Percentiles rank a stretch among this genome's conserved stretches.
Conservation (phyloP, 2,329 filamentous ascomycete species). For the Leptographium galeiforme region DNA sequence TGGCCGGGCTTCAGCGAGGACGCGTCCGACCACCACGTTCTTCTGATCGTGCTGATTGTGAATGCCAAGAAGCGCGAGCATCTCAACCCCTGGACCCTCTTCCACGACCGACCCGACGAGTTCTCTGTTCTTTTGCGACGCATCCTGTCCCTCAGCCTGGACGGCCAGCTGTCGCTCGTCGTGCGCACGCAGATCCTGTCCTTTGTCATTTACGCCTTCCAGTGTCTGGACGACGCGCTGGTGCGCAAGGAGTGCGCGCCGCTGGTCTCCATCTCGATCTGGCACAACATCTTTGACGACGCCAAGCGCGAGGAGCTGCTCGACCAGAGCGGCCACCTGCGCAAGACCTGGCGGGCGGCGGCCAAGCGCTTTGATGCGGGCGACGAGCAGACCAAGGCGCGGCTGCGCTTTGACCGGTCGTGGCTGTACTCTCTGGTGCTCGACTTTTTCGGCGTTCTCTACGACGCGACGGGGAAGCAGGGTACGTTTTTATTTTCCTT, state of each 20-base stretch:
- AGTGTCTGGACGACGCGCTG: slow-evolving; percentile 77
- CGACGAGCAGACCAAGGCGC: slow-evolving; percentile 65
- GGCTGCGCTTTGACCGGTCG: slow-evolving; percentile 77
- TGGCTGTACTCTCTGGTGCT: slow-evolving; percentile 83
- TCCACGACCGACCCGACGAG: slow-evolving; percentile 61
- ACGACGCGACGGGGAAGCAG: slow-evolving; percentile 27
- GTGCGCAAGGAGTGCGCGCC: slow-evolving; percentile 95
- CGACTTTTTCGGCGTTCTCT: slow-evolving; percentile 66
- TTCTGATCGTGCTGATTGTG: slow-evolving; percentile 72
- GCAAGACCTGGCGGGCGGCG: slow-evolving; percentile 82
- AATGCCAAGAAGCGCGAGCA: slow-evolving; percentile 83
- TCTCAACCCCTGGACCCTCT: slow-evolving; percentile 76
- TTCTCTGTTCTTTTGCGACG: slow-evolving; percentile 87
- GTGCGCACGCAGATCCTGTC: slow-evolving; percentile 74
- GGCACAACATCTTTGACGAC: slow-evolving; percentile 82
- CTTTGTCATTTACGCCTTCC: slow-evolving; percentile 84
- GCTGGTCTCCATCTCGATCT: slow-evolving; percentile 84
- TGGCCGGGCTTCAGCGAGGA: slow-evolving; percentile 89
- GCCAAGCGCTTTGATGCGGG: slow-evolving; percentile 76
- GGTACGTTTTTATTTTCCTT: neutral
- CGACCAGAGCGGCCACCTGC: slow-evolving; percentile 58
- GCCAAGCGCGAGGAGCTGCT: slow-evolving; percentile 59
- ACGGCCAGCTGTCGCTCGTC: slow-evolving; percentile 48
- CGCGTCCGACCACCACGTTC: slow-evolving; percentile 80
- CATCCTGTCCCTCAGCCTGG: slow-evolving; percentile 73